These are phyloP conservation scores for Cercospora sp. DNA, from an alignment of 2,329 filamentous ascomycete species.

Conservation along the genomic window DNA sequence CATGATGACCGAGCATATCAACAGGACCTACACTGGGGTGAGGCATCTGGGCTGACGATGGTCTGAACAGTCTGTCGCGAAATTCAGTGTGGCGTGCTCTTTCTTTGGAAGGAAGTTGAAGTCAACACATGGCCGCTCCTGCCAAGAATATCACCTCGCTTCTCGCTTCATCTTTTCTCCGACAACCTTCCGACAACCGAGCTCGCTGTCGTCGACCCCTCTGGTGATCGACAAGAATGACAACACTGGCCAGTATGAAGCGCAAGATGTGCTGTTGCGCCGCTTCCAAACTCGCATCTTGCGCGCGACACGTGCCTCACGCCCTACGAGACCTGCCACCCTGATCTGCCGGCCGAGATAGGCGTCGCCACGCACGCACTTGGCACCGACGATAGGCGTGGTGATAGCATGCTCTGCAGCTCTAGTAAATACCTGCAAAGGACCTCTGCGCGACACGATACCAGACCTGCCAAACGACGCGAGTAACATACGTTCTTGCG, in stretches of 20 bases:
- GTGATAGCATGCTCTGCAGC: not conserved
- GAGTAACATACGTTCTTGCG: not conserved
- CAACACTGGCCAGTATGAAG: not conserved
- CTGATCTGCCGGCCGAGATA: conserved; percentile 3
- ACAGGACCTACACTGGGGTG: not conserved
- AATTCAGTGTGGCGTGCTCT: not conserved
- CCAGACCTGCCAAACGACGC: not conserved
- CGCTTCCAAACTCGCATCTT: not conserved
- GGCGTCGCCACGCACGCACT: not conserved
- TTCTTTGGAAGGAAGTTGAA: not conserved
- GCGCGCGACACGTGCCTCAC: not conserved
- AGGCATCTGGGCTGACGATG: not conserved
- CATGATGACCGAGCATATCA: not conserved
- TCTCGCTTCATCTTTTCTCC: conserved; percentile 2
- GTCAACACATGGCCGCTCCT: not conserved
- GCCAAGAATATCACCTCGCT: not conserved
- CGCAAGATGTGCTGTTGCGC: not conserved
- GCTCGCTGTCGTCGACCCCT: not conserved
- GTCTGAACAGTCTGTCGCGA: not conserved
- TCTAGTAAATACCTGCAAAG: not conserved
- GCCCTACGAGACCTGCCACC: not conserved
- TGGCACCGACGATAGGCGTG: conserved; percentile 8
- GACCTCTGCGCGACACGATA: not conserved
- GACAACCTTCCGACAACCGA: not conserved
- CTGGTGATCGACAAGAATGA: conserved; percentile 1